Base-by-base conservation (phyloP, 306 rosid genomes). In the Trifolium dubium region DNA sequence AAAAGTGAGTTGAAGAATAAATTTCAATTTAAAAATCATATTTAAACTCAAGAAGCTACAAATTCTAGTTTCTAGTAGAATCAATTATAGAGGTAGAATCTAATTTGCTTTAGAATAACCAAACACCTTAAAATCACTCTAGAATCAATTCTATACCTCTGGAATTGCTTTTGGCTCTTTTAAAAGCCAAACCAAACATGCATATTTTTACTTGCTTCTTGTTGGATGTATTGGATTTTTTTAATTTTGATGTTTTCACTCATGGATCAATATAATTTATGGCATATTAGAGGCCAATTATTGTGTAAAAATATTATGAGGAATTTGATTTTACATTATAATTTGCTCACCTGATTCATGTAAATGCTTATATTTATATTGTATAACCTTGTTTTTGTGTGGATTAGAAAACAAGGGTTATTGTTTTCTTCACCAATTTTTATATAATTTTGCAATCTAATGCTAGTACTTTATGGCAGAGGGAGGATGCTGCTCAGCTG, bases 401-500 rank as follows among this genome's bases (percentile, higher is more conserved):
- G 82, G 66, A 43, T 67, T 23, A 67, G 73, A 8, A 43, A 60
- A 30, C 17, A 40, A 61, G 30, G 67, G 13, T 8, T 35, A 44
- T 74, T 41, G 35, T 61, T 58, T 53, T 41, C 60, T 15, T 58
- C 70, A 5, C 64, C 4, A 47, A 75, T 39, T 69, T 59, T 59
- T 19, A 31, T 18, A 31, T 23, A 9, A 13, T 69, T 61, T 79
- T 69, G 60, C 64, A 65, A 70, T 60, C 32, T 59, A 31, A 28
- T 80, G 68, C 72, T 64, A n/a, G n/a, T n/a, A 30, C 71, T 31
- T 56, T 4, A 15, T 89, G 73, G 66, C 82, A 94, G 98, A 91
- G 92, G 86, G 98, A 94, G 78, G 98, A 94, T 67, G 90, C 98
- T 59, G 96, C 96, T 71, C 98, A 94, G 87, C 83, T 94, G 75